phyloP scores from a whole-genome alignment of 176 grass and related monocot species.

The Paspalum vaginatum region DNA sequence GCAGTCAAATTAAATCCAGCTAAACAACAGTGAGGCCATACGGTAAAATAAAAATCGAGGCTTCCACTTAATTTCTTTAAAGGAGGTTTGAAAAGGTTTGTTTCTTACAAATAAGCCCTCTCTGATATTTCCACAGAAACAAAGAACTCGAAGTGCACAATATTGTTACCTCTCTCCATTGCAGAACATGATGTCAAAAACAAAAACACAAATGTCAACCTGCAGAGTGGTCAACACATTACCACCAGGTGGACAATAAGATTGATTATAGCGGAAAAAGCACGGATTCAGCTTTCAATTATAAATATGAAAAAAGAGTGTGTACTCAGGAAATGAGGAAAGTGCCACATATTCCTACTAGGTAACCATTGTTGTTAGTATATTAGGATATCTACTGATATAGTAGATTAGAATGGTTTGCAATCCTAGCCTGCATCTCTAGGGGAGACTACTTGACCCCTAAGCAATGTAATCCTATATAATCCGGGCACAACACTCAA shows the following conservation, averaged over 20 bases:
- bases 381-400: too few species aligned
- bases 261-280: background rate
- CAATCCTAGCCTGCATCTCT: too few species aligned
- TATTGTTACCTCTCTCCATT: slow-evolving; percentile 74
- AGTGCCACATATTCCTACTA: background rate
- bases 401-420: too few species aligned
- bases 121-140: slow-evolving; percentile 10
- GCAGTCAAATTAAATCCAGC: slow-evolving; percentile 26
- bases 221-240: slow-evolving; percentile 43
- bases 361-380: background rate
- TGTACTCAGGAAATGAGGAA: slow-evolving; percentile 1
- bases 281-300: slow-evolving; percentile 13
- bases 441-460: too few species aligned
- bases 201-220: slow-evolving; percentile 92
- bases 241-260: slow-evolving; percentile 25
- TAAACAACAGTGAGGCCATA: background rate
- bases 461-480: too few species aligned
- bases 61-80: background rate
- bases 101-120: slow-evolving; percentile 12
- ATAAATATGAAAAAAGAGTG: background rate
- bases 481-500: too few species aligned
- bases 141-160: slow-evolving; percentile 6
- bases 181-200: slow-evolving; percentile 96
- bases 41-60: slow-evolving; percentile 16
- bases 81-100: background rate